Conservation (phyloP, 2,329 filamentous ascomycete species). For the Epichloe brachyelytri region DNA sequence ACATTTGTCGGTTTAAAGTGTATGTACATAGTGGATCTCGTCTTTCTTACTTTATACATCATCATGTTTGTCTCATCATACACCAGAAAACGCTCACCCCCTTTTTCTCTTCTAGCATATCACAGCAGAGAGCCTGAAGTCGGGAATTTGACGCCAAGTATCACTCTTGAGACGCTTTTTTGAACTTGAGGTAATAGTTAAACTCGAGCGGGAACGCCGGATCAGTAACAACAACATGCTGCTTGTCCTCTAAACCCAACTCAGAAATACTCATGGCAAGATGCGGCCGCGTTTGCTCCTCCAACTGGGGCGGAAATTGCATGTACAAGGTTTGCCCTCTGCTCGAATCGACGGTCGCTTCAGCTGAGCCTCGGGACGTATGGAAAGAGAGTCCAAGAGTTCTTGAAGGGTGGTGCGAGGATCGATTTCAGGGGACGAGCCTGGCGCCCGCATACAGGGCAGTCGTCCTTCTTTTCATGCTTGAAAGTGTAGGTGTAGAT, state of each 20-base stretch:
- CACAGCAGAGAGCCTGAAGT: too few species aligned
- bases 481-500: slow-evolving; percentile 98
- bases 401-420: slow-evolving; percentile 63
- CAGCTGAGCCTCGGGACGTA: slow-evolving; percentile 77
- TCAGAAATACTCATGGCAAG: slow-evolving; percentile 65
- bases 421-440: slow-evolving; percentile 64
- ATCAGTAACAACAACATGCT: slow-evolving; percentile 87
- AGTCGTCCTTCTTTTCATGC: slow-evolving; percentile 87
- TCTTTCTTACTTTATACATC: too few species aligned
- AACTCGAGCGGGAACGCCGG: slow-evolving; percentile 71
- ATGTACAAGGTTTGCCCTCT: slow-evolving; percentile 79
- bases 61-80: too few species aligned
- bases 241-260: slow-evolving; percentile 58
- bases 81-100: too few species aligned
- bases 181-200: slow-evolving; percentile 40
- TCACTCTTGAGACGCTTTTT: slow-evolving; percentile 9
- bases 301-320: slow-evolving; percentile 67
- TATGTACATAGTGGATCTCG: neutral
- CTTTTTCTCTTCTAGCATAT: too few species aligned
- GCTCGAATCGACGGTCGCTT: slow-evolving; percentile 81
- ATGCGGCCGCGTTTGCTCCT: slow-evolving; percentile 75
- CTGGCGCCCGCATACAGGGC: slow-evolving; percentile 80
- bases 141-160: neutral
- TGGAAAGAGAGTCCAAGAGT: slow-evolving; percentile 71
- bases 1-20: neutral